Conservation (phyloP, 371 early-diverging fungal species). For the Mortierella sp. region DNA sequence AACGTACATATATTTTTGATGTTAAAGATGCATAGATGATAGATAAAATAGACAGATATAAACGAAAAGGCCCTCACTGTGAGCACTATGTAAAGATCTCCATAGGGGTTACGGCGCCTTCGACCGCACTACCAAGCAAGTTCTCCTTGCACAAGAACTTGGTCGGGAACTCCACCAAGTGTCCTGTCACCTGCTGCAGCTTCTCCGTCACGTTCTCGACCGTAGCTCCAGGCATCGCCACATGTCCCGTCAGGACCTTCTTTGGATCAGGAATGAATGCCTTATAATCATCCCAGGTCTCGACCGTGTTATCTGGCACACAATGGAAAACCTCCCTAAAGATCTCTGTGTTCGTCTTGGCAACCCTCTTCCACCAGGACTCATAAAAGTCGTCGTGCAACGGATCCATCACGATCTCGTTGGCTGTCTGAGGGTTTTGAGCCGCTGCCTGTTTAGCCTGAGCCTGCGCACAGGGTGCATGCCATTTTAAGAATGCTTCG, state of each 20-base stretch:
- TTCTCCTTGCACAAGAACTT: conserved; percentile 81
- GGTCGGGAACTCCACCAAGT: conserved; percentile 78
- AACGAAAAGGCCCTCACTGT: no score
- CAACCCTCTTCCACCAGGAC: conserved; percentile 73
- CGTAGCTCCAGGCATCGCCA: conserved; percentile 59
- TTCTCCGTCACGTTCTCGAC: conserved; percentile 41
- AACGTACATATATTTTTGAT: no score
- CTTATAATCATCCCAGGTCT: conserved; percentile 69
- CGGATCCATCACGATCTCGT: conserved; percentile 79
- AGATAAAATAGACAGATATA: no score
- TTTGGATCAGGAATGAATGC: conserved; percentile 65
- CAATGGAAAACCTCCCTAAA: conserved; percentile 86
- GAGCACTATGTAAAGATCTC: conserved; percentile 65
- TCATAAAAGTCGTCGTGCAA: conserved; percentile 72
- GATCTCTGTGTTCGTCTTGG: conserved; percentile 74
- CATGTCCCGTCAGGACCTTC: conserved; percentile 65
- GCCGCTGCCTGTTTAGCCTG: conserved; percentile 10
- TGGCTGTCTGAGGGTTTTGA: conserved; percentile 43
- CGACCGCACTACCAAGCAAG: conserved; percentile 66
- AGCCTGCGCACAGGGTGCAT: conserved; percentile 8
- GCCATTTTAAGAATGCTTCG: conserved; percentile 31
- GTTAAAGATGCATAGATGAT: no score
- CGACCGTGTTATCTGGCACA: conserved; percentile 84
- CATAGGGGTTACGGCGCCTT: conserved; percentile 65
- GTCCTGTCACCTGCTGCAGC: conserved; percentile 42